Conservation (phyloP, 1,284 basidiomycete species). For the Irpex rosettiformis region DNA sequence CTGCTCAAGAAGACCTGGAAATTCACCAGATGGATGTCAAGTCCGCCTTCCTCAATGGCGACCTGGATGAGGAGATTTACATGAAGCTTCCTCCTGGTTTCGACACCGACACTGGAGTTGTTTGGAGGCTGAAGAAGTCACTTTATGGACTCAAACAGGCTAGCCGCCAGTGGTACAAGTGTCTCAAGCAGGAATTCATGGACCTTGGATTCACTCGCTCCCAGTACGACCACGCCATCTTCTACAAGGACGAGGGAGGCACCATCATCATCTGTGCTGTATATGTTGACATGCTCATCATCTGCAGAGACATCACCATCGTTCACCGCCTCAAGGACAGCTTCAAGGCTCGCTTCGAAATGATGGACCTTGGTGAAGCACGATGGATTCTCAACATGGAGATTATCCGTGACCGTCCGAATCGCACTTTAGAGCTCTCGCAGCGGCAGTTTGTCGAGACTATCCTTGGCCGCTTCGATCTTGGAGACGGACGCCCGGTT, state of each 20-base stretch:
- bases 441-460: constrained; percentile 32
- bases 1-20: constrained; percentile 32
- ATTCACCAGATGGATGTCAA: constrained; percentile 37
- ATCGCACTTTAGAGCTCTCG: constrained; percentile 25
- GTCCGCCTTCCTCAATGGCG: constrained; percentile 25
- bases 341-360: constrained; percentile 17
- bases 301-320: constrained; percentile 3
- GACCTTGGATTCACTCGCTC: constrained; percentile 9
- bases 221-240: constrained; percentile 14
- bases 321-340: constrained; percentile 12
- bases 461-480: constrained; percentile 30
- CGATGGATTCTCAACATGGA: constrained; percentile 34
- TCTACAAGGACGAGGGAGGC: constrained; percentile 7
- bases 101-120: constrained; percentile 7
- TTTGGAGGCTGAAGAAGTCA: constrained; percentile 14
- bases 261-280: constrained; percentile 15
- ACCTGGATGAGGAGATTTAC: constrained; percentile 19
- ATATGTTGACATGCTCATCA: constrained; percentile 22
- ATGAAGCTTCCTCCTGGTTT: constrained; percentile 21
- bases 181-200: constrained; percentile 4
- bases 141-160: constrained; percentile 24
- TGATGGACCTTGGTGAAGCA: constrained; percentile 25
- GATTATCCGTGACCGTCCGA: constrained; percentile 25
- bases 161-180: constrained; percentile 17
- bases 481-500: constrained; percentile 30